A percentile compares a stretch with the other conserved stretches of the same genome.
These are phyloP conservation scores for Austroboletus olivaceoglutinosus DNA, from an alignment of 1,284 basidiomycete species.

Conservation along the genomic window DNA sequence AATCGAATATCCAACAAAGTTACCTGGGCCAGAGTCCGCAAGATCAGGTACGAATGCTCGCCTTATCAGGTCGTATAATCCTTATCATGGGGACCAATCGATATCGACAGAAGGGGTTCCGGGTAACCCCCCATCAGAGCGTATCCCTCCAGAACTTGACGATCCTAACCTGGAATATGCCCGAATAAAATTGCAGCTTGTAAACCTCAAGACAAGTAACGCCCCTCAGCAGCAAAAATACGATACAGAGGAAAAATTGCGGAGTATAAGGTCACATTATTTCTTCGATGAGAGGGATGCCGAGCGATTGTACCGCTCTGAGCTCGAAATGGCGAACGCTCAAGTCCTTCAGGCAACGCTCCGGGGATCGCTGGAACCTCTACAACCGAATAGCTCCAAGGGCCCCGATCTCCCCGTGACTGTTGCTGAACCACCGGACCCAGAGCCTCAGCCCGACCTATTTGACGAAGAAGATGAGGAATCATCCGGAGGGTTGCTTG, in stretches of 20 bases:
- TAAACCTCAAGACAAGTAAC: slow-evolving; percentile 36
- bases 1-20: neutral
- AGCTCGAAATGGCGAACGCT: slow-evolving; percentile 55
- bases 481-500: slow-evolving; percentile 67
- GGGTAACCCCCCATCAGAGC: slow-evolving; percentile 25
- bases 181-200: slow-evolving; percentile 54
- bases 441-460: slow-evolving; percentile 36
- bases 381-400: neutral
- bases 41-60: slow-evolving; percentile 36
- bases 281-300: slow-evolving; percentile 75
- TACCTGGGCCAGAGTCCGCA: slow-evolving; percentile 9
- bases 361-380: slow-evolving; percentile 34
- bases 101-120: slow-evolving; percentile 16
- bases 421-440: neutral
- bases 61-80: slow-evolving; percentile 35
- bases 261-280: slow-evolving; percentile 62
- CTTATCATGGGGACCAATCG: slow-evolving; percentile 10
- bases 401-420: slow-evolving; percentile 1
- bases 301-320: slow-evolving; percentile 54
- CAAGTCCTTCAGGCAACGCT: slow-evolving; percentile 54
- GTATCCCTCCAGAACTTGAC: slow-evolving; percentile 40
- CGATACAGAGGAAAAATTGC: slow-evolving; percentile 46
- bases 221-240: slow-evolving; percentile 4
- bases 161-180: slow-evolving; percentile 67
- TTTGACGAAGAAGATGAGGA: slow-evolving; percentile 52